Evolutionary conservation across 495 filamentous ascomycete species (phyloP), one percentile per base, ranked within the genome.

Genomic region (Bryoglossum gracile): DNA sequence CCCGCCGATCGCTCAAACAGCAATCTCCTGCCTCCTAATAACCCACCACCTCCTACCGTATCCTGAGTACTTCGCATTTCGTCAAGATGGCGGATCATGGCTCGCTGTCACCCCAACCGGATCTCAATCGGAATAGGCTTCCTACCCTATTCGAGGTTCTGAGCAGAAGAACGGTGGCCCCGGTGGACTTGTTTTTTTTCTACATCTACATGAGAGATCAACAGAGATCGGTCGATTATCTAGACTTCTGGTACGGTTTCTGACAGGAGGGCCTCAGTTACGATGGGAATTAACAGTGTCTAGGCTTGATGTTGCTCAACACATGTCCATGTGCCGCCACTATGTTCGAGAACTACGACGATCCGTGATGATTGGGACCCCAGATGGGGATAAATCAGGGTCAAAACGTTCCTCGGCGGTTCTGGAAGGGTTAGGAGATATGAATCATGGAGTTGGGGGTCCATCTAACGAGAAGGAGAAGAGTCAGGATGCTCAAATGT

Each of bases 121-220:
- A 79, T 49, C 50, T 70, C 24, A 62, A 62, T 45, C 81, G 92
- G 43, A 92, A 94, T 61, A 79, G 92, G 30, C 77, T 99, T 9
- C 92, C 92, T 14, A 96, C 86, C 0, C 81, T 97, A 32, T 94
- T 92, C 62, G 92, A 99, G 64, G 92, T 97, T 30, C 74, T 99
- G 30, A 94, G 88, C 57, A 80, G 94, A 43, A 79, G 86, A 36
- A 99, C 92, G 2, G 74, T 90, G 16, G 82, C 94, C 36, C 92
- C 92, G 0, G 91, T 97, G 30, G 94, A 97, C 63, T 77, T 99
- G 9, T 97, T 92, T 71, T 95, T 90, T 2, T 97, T 97, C 73
- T 97, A 97, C 73, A 97, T 99, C 59, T 99, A 94, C 68, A 99
- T 99, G 92, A 78, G 92, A 48, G 94, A 99, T 64, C 89, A 96